Percentiles rank a stretch among this genome's conserved stretches.
These are phyloP conservation scores for Trametes hirsuta DNA, from an alignment of 1,284 basidiomycete species.

Conservation along the genomic window DNA sequence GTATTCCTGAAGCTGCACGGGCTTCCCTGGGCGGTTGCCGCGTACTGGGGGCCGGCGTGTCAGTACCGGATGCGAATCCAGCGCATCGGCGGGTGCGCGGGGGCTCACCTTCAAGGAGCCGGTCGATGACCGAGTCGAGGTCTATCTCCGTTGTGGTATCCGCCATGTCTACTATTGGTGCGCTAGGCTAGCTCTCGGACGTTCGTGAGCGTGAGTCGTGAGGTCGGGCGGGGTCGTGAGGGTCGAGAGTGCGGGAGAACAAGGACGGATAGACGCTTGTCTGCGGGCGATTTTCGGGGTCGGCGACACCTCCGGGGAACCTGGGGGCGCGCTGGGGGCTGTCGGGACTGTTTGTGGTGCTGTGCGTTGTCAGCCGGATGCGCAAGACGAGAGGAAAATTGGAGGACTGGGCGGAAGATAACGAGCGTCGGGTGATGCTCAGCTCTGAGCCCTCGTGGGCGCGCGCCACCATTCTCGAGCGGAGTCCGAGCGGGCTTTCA, in stretches of 20 bases:
- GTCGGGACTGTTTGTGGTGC: constrained; percentile 12
- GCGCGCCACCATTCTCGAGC: constrained; percentile 28
- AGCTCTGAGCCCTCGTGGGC: constrained; percentile 20
- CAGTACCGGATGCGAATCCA: constrained; percentile 18
- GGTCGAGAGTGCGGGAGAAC: constrained; percentile 28
- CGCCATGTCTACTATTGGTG: constrained; percentile 47
- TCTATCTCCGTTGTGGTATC: constrained; percentile 86
- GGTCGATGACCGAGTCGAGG: constrained; percentile 97
- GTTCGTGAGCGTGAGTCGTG: constrained; percentile 33
- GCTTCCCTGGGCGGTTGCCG: constrained; percentile 92
- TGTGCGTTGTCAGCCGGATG: constrained; percentile 36
- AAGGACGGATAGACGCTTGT: constrained; percentile 30
- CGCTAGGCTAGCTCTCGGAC: constrained; percentile 13
- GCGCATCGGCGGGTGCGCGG: constrained; percentile 18
- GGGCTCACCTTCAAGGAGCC: constrained; percentile 89
- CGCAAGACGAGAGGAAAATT: constrained; percentile 34
- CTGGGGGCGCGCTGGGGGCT: constrained; percentile 9
- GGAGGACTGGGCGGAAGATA: constrained; percentile 36
- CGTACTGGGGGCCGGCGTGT: constrained; percentile 61
- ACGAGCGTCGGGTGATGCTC: constrained; percentile 36
- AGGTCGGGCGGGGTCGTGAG: constrained; percentile 31
- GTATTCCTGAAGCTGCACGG: constrained; percentile 92
- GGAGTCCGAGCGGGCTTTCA: constrained; percentile 30
- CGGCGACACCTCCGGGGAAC: constrained; percentile 11
- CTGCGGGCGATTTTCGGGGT: constrained; percentile 21